Base-by-base conservation (phyloP, 2,329 filamentous ascomycete genomes). In the Fusarium verrucosum region DNA sequence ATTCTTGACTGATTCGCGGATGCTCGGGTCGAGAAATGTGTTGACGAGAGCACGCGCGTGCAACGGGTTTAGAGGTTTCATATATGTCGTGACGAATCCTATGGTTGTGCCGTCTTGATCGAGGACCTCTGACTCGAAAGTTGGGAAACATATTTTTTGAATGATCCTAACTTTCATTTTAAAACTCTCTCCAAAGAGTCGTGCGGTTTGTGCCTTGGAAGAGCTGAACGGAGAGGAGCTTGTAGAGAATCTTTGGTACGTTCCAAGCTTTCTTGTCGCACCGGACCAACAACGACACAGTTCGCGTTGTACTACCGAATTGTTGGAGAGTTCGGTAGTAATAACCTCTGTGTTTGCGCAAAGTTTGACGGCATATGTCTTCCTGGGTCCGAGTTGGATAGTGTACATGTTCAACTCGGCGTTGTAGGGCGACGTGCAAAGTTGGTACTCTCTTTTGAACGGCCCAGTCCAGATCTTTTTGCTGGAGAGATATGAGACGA, bases 71-170 rank as follows among this genome's bases (percentile, higher is more conserved):
- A 70, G 13, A 5, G 62, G 37, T 4, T 22, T 35, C 5, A 69
- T 65, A 11, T 20, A 42, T 10, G 25, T 22, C 23, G 50, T 54
- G 5, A 53, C 26, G 28, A 53, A 58, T 9, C 67, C 65, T 7
- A 44, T 20, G 1, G 26, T 20, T n/a, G 28, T 8, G 13, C 43
- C 43, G 9, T 25, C 28, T 10, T 22, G 40, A 16, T 32, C 33
- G 14, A 55, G 19, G 20, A 68, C 50, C 13, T 30, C 28, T 7
- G 35, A 30, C 8, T 6, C 28, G 7, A 54, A 47, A 14, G 28
- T 36, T 5, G 65, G 45, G 19, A 68, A 3, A 14, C 28, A 6
- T 13, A 30, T 13, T 14, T 9, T 28, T 28, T 28, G 26, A n/a
- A n/a, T n/a, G n/a, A n/a, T n/a, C n/a, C n/a, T n/a, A n/a, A n/a